Percentiles rank a stretch among this genome's conserved stretches.
Conservation (phyloP, 2,329 filamentous ascomycete species). For the Fusarium foetens region DNA sequence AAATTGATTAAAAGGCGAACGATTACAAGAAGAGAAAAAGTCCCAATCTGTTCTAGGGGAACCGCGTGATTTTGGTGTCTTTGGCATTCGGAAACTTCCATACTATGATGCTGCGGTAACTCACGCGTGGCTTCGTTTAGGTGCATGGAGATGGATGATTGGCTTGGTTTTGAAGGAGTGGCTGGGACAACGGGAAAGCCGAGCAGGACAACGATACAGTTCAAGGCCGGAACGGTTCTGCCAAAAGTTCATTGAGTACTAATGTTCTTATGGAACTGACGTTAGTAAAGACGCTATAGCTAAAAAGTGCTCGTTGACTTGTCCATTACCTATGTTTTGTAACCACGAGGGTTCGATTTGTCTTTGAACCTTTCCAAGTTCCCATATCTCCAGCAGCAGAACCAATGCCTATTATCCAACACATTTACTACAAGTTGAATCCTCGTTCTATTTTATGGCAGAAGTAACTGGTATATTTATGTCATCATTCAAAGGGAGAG, state of each 20-base stretch:
- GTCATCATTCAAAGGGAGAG: rapidly evolving
- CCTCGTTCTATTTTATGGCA: neutral
- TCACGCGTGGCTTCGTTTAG: neutral
- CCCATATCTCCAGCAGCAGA: neutral
- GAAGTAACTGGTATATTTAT: neutral
- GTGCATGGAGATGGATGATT: neutral
- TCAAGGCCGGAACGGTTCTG: no score
- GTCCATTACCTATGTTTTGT: neutral
- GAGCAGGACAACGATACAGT: neutral
- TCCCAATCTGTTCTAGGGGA: neutral
- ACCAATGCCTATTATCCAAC: neutral
- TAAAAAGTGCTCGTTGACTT: neutral
- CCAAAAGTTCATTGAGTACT: neutral
- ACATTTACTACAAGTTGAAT: rapidly evolving
- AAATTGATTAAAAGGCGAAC: neutral
- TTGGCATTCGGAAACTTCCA: neutral
- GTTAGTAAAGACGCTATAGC: neutral
- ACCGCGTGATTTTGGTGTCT: neutral
- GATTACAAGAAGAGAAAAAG: neutral
- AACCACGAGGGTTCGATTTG: neutral
- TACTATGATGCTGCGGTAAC: neutral
- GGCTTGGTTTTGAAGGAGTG: neutral
- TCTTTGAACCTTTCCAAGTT: neutral
- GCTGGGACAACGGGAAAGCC: neutral
- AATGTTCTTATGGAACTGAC: neutral